Base-by-base conservation (phyloP, 2,329 filamentous ascomycete genomes). In the Fusarium chuoi region DNA sequence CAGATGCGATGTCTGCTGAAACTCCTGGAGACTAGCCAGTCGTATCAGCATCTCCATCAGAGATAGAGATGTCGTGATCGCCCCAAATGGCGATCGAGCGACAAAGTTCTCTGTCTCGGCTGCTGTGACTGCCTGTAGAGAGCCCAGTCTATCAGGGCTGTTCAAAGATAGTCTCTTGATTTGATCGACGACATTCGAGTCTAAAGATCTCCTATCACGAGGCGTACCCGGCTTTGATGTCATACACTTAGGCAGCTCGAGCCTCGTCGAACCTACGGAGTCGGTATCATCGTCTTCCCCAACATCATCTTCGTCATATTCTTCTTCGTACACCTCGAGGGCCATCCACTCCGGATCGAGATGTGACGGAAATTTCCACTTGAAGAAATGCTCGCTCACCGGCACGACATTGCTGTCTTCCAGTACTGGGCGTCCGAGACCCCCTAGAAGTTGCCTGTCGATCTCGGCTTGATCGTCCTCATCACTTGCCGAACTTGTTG, bases 321-420 rank as follows among this genome's bases (percentile, higher is more conserved):
- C 91, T 41, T 66, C 63, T 22, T 89, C 88, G 79, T 92, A 96
- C 2, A 98, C 93, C 79, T 98, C 94, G 22, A 98, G 90, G 0
- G 95, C 95, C 73, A 98, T 89, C 95, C 95, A 98, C 81, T 97
- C 95, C 0, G 93, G 91, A 75, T 98, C 95, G 1, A 98, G 85
- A 68, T 95, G 92, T 3, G 87, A 86, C 2, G 94, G 94, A 6
- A 97, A 77, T 30, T 69, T 77, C 52, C 73, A 77, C 17, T 61
- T 70, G n/a, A 55, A 55, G 20, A 55, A 49, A 30, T 62, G 55
- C 4, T 56, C 56, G 22, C 42, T 62, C 1, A 33, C 41, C 48
- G 56, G 54, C 24, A 39, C 38, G 38, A 35, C 30, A 66, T 75
- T 45, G 15, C 33, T 20, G 30, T 56, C n/a, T 18, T 39, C 28